Percentiles rank a stretch among this genome's conserved stretches.
Evolutionary conservation across 176 grass and related monocot species (phyloP).

Genomic region (Thalia dealbata): DNA sequence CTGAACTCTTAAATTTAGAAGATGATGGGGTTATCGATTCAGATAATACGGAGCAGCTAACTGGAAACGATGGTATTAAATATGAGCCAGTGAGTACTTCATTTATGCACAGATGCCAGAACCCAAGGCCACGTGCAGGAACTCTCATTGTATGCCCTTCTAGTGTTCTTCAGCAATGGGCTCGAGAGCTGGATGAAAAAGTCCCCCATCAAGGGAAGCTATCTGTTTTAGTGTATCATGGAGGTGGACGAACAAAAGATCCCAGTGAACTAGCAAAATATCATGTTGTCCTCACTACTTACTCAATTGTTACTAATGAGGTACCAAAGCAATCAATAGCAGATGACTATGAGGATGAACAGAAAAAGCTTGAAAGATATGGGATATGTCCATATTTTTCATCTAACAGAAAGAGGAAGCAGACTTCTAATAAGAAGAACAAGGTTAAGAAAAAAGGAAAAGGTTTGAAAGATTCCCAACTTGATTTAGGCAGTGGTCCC

Average conservation of each 20-base stretch:
- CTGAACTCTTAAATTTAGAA: constrained; percentile 79
- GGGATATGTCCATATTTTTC: constrained; percentile 37
- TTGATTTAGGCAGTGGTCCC: constrained; percentile 62
- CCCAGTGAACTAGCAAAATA: constrained; percentile 78
- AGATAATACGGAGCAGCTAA: constrained; percentile 18
- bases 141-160: constrained; percentile 93
- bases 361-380: constrained; percentile 56
- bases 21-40: constrained; percentile 41
- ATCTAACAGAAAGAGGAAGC: constrained; percentile 67
- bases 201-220: constrained; percentile 52
- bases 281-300: constrained; percentile 91
- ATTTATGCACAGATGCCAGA: constrained; percentile 25
- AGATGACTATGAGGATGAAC: constrained; percentile 54
- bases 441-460: constrained; percentile 74
- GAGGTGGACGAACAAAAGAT: constrained; percentile 81
- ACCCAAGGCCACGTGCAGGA: constrained; percentile 64
- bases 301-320: constrained; percentile 94
- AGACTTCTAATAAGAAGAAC: constrained; percentile 11
- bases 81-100: constrained; percentile 29
- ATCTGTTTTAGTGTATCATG: constrained; percentile 89
- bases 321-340: constrained; percentile 64
- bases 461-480: constrained; percentile 41
- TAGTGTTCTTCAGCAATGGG: constrained; percentile 92
- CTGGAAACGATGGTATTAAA: constrained; percentile 25
- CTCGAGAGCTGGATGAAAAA: constrained; percentile 69